phyloP scores from a whole-genome alignment of 768 basidiomycete genomes.

The Pleurotus giganteus region DNA sequence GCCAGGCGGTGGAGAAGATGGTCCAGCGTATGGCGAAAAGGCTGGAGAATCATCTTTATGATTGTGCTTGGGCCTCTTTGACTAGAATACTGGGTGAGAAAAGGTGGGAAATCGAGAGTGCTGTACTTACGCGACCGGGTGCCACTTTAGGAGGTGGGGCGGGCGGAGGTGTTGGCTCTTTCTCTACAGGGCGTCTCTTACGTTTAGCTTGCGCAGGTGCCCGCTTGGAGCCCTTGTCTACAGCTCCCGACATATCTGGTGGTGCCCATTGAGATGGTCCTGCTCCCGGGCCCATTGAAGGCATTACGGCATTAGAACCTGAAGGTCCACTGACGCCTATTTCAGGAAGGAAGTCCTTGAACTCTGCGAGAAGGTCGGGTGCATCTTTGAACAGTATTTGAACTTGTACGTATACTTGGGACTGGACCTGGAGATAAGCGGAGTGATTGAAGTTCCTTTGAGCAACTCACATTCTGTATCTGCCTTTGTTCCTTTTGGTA shows the following conservation, averaged over 20 bases:
- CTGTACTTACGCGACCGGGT: constrained; percentile 41
- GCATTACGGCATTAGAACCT: constrained; percentile 39
- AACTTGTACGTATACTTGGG: constrained; percentile 80
- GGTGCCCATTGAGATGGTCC: constrained; percentile 38
- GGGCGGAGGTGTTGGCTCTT: constrained; percentile 54
- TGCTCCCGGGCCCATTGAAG: constrained; percentile 36
- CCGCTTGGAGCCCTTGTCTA: constrained; percentile 44
- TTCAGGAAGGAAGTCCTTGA: constrained; percentile 80
- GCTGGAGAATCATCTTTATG: constrained; percentile 62
- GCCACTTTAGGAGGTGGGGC: constrained; percentile 49
- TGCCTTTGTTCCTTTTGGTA: constrained; percentile 84
- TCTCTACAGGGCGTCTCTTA: constrained; percentile 63
- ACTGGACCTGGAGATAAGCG: constrained; percentile 31
- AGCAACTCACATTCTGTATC: constrained; percentile 61
- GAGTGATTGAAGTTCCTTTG: constrained; percentile 9
- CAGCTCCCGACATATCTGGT: constrained; percentile 34
- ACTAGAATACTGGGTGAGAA: constrained; percentile 28
- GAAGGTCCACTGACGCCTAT: constrained; percentile 41
- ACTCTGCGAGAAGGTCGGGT: constrained; percentile 75
- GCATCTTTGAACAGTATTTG: constrained; percentile 79
- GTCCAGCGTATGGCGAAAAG: constrained; percentile 45
- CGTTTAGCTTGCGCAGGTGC: constrained; percentile 45
- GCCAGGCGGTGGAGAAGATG: constrained; percentile 37
- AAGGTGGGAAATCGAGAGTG: constrained; percentile 1
- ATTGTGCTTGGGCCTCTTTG: constrained; percentile 62